Percentiles rank a stretch among this genome's conserved stretches.
Conservation (phyloP, 1,139 yeast species). For the Yamadazyma sp. region DNA sequence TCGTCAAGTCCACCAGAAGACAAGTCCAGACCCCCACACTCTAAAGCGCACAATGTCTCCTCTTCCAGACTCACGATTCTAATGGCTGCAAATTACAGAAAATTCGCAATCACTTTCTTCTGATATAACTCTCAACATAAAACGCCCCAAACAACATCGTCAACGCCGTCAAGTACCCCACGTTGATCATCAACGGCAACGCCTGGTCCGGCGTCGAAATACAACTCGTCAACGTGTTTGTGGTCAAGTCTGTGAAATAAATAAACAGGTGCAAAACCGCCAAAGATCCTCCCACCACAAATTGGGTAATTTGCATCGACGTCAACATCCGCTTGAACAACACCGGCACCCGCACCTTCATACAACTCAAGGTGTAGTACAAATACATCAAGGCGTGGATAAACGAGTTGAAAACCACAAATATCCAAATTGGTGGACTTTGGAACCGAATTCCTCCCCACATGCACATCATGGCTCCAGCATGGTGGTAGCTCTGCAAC, state of each 20-base stretch:
- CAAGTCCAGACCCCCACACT: background rate
- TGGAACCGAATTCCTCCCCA: slow-evolving; percentile 75
- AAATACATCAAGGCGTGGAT: slow-evolving; percentile 75
- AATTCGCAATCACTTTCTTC: slow-evolving; percentile 15
- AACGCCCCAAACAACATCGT: slow-evolving; percentile 70
- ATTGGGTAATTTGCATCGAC: slow-evolving; percentile 69
- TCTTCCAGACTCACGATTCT: background rate
- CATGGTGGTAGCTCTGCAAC: slow-evolving; percentile 75
- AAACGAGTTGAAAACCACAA: slow-evolving; percentile 76
- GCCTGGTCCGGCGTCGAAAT: slow-evolving; percentile 62
- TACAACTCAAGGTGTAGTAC: slow-evolving; percentile 64
- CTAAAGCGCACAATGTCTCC: no score
- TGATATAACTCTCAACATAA: slow-evolving; percentile 63
- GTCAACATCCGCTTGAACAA: slow-evolving; percentile 62
- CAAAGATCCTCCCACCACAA: slow-evolving; percentile 67
- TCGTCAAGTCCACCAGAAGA: background rate
- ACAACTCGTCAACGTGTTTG: slow-evolving; percentile 50
- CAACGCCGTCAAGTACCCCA: slow-evolving; percentile 66
- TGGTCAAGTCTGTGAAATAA: slow-evolving; percentile 53
- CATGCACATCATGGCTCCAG: slow-evolving; percentile 84
- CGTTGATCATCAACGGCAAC: slow-evolving; percentile 62
- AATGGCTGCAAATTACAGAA: background rate
- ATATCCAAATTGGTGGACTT: slow-evolving; percentile 80
- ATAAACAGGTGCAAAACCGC: slow-evolving; percentile 65
- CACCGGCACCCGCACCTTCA: slow-evolving; percentile 60